A percentile compares a stretch with the other conserved stretches of the same genome.
Conservation (phyloP, 2,329 filamentous ascomycete genomes). For the Aspergillus pseudotamarii region DNA sequence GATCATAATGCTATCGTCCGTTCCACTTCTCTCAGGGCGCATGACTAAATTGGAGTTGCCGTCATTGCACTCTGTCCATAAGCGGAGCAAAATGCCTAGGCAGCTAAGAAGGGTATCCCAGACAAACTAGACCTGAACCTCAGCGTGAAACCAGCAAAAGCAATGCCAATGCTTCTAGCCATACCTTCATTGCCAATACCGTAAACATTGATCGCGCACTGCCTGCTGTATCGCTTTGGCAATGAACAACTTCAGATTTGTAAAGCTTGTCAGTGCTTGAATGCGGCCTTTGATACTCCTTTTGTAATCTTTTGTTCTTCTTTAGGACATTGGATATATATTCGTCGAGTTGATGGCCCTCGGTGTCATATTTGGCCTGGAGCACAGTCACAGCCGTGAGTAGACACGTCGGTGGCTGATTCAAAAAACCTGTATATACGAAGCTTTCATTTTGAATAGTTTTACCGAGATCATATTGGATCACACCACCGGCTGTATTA, state of each 20-base stretch:
- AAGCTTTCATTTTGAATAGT: constrained; percentile 18
- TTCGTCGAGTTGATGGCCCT: constrained; percentile 10
- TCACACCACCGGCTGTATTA: constrained; percentile 11
- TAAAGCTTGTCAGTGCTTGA: constrained; percentile 10
- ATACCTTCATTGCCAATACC: not conserved
- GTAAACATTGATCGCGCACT: not conserved
- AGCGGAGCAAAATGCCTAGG: not conserved
- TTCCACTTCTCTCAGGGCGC: not conserved
- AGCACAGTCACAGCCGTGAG: constrained; percentile 16
- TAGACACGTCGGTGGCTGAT: constrained; percentile 21
- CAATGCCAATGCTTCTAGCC: not conserved
- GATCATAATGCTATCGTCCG: constrained; percentile 5
- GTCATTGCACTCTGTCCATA: not conserved
- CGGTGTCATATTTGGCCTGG: constrained; percentile 8
- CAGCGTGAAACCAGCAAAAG: not conserved
- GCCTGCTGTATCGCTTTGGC: not conserved
- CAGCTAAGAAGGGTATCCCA: not conserved
- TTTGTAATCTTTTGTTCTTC: constrained; percentile 3
- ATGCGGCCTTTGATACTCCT: constrained; percentile 9
- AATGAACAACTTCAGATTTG: not conserved
- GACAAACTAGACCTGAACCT: not conserved
- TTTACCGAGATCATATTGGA: constrained; percentile 25
- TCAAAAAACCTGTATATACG: constrained; percentile 15
- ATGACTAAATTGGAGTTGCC: not conserved
- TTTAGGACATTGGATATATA: not conserved